Evolutionary conservation across 1,284 basidiomycete genomes (phyloP), one percentile per base, ranked within the genome.

Genomic region (Rhodotorula glutinis): DNA sequence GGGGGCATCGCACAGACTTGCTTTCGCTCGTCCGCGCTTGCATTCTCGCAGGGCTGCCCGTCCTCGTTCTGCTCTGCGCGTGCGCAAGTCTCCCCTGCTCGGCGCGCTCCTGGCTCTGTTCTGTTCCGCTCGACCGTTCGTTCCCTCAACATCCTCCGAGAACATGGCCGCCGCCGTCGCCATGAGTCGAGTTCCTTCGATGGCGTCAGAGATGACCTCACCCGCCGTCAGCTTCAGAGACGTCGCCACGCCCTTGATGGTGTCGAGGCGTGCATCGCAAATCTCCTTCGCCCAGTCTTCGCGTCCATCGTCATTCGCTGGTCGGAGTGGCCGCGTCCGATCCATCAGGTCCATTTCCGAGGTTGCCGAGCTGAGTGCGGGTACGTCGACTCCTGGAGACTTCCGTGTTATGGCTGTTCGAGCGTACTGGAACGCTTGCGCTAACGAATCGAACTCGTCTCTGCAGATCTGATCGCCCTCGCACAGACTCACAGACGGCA

Each of bases 291-390:
- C 38, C 1, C 23, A n/a, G 19, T 56, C 63, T 3, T 62, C 60
- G 17, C 60, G 60, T 21, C 65, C 59, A 1, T 55, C 60, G 17
- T 62, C 60, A 3, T 49, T 27, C 16, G 60, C 59, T 16, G 65
- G n/a, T 2, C 44, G 38, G 27, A 49, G 51, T 2, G 29, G 19
- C 21, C 60, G 57, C 7, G 25, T 57, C n/a, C 65, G 60, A 14
- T 66, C 65, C 16, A 61, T 66, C 11, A 53, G 61, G 29, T 30
- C 60, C 16, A 52, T 57, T 0, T 62, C 60, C 16, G 33, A 55
- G 17, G 56, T 66, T 19, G 40, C 56, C n/a, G 65, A 66, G 57
- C 57, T 62, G 23, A 55, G 56, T 21, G 46, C 60, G 8, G 65
- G 64, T 57, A 41, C 51, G 60, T 46, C 2, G 3, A 1, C 29